Percentiles rank a stretch among this genome's conserved stretches.
These are phyloP conservation scores for Umbelopsis ramanniana DNA, from an alignment of 192 early-diverging fungal species.

Conservation along the genomic window DNA sequence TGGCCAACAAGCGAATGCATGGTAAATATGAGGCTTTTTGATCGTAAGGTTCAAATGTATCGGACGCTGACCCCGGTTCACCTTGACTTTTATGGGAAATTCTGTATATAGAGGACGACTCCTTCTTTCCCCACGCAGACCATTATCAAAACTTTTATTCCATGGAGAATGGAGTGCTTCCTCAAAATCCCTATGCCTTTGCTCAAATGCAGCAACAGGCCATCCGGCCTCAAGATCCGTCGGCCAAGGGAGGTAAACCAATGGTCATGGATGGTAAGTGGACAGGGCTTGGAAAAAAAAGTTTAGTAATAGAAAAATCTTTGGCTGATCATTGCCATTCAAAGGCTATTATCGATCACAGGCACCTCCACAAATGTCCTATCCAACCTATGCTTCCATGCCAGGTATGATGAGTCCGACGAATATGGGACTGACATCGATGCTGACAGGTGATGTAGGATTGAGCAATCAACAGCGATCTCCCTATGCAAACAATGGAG, in stretches of 20 bases:
- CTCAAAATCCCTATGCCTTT: constrained; percentile 20
- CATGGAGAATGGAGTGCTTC: constrained; percentile 14
- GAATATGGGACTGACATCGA: constrained; percentile 1
- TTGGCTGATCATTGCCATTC: constrained; percentile 17
- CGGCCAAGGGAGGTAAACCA: neutral
- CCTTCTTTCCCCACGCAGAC: constrained; percentile 12
- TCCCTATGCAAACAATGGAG: neutral
- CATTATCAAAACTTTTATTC: constrained; percentile 15
- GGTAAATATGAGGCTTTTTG: neutral
- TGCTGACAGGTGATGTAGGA: constrained; percentile 8
- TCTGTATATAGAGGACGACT: neutral
- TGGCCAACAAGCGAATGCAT: constrained; percentile 13
- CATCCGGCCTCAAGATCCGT: neutral
- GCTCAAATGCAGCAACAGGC: constrained; percentile 4
- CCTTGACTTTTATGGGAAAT: constrained; percentile 19
- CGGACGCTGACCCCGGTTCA: constrained; percentile 11
- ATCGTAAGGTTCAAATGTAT: too few species aligned
- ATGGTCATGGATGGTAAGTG: constrained; percentile 12
- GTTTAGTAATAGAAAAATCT: neutral
- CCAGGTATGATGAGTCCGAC: constrained; percentile 13
- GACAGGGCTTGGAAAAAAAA: too few species aligned
- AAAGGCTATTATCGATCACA: constrained; percentile 21
- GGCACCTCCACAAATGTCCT: constrained; percentile 9
- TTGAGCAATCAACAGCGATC: constrained; percentile 5
- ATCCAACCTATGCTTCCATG: constrained; percentile 9